These are phyloP conservation scores for Auxenochlorella protothecoides DNA, from an alignment of 139 green algal species.

Conservation along the genomic window DNA sequence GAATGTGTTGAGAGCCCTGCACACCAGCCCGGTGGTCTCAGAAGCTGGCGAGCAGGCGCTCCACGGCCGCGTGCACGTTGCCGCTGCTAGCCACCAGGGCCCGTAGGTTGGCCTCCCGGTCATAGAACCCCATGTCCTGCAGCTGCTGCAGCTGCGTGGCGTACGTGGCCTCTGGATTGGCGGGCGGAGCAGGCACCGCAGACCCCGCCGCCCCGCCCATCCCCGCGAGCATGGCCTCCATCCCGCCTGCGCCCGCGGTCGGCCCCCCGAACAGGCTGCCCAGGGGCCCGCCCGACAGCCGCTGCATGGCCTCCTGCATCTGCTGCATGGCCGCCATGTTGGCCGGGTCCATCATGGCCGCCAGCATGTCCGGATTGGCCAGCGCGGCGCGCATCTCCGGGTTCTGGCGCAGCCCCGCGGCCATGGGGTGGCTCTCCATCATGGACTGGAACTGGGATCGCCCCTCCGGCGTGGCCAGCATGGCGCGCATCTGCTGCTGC, in stretches of 20 bases:
- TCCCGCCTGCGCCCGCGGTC: neutral
- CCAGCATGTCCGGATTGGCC: conserved; percentile 66
- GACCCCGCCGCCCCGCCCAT: conserved; percentile 30
- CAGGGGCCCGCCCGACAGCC: conserved; percentile 16
- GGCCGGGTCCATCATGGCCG: conserved; percentile 58
- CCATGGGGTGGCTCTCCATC: conserved; percentile 46
- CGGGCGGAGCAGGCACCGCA: conserved; percentile 28
- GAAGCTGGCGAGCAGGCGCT: conserved; percentile 52
- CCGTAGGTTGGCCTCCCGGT: conserved; percentile 54
- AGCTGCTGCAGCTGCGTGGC: conserved; percentile 82
- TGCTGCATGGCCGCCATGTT: conserved; percentile 58
- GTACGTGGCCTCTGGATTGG: conserved; percentile 61
- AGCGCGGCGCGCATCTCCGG: conserved; percentile 37
- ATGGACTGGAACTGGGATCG: conserved; percentile 38
- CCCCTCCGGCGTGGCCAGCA: conserved; percentile 52
- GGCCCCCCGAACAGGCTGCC: conserved; percentile 12
- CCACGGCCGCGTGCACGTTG: conserved; percentile 84
- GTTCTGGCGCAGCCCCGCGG: conserved; percentile 30
- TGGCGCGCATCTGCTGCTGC: conserved; percentile 17
- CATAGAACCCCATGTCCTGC: conserved; percentile 89
- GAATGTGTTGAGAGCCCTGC: too few species aligned
- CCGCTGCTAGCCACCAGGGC: conserved; percentile 60
- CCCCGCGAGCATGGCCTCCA: neutral
- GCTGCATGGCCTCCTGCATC: conserved; percentile 31
- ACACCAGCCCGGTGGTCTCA: too few species aligned